A percentile compares a stretch with the other conserved stretches of the same genome.
phyloP scores from a whole-genome alignment of 2,329 filamentous ascomycete species.

The Penicillium sp. region DNA sequence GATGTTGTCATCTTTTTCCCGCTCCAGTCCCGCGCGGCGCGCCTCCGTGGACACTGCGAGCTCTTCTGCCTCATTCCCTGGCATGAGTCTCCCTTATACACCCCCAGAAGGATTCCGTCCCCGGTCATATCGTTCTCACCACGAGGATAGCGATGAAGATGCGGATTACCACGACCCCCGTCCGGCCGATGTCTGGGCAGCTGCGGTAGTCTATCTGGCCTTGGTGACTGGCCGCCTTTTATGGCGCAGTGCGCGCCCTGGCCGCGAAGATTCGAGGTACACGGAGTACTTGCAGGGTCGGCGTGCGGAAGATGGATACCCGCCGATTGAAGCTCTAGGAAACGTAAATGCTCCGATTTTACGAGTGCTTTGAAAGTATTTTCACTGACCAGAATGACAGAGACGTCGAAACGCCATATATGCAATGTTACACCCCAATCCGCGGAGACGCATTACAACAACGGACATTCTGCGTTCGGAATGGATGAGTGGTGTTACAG shows the following conservation, averaged over 20 bases:
- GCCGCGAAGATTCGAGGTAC: slow-evolving; percentile 26
- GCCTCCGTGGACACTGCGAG: background rate
- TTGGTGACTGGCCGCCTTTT: slow-evolving; percentile 26
- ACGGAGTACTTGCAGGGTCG: slow-evolving; percentile 24
- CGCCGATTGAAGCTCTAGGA: slow-evolving; percentile 27
- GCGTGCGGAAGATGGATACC: slow-evolving; percentile 20
- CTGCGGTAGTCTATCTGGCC: slow-evolving; percentile 29
- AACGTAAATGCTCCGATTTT: slow-evolving; percentile 9
- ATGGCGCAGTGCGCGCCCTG: slow-evolving; percentile 26
- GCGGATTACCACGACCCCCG: slow-evolving; percentile 9
- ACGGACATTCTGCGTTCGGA: slow-evolving; percentile 24
- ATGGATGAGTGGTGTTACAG: slow-evolving; percentile 24
- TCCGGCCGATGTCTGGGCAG: slow-evolving; percentile 30
- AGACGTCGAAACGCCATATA: slow-evolving; percentile 29
- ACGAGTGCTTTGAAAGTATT: background rate
- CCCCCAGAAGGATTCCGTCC: slow-evolving; percentile 17
- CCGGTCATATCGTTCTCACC: background rate
- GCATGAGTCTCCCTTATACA: slow-evolving; percentile 17
- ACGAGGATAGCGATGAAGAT: background rate
- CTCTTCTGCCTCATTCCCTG: slow-evolving; percentile 12
- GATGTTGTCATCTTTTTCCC: slow-evolving; percentile 7
- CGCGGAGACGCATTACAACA: slow-evolving; percentile 24
- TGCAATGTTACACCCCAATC: slow-evolving; percentile 30
- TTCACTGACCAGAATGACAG: slow-evolving; percentile 4
- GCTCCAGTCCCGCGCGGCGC: background rate